These are phyloP conservation scores for Zancudomyces culisetae DNA, from an alignment of 371 early-diverging fungal species.

Conservation along the genomic window DNA sequence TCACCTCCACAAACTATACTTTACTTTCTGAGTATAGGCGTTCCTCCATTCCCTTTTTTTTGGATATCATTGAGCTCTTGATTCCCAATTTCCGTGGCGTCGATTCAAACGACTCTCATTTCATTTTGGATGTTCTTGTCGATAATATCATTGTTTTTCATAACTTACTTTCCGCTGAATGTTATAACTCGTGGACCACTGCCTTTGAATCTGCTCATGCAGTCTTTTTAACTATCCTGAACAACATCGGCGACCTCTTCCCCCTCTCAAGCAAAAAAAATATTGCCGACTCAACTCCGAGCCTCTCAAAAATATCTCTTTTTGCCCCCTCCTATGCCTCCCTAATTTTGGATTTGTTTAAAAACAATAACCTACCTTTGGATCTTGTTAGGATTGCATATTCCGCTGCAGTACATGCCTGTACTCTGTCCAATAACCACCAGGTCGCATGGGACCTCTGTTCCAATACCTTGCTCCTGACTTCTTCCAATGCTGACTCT, in stretches of 20 bases:
- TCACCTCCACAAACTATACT: no score
- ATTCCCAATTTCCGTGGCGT: neutral
- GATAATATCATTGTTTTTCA: neutral
- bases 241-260: no score
- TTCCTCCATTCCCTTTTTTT: neutral
- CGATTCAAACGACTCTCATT: no score
- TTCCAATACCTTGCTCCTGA: neutral
- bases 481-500: neutral
- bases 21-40: neutral
- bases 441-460: neutral
- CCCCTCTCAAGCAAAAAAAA: no score
- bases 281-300: no score
- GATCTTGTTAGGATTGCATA: neutral
- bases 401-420: neutral
- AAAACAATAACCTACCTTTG: neutral
- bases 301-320: no score
- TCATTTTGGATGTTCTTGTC: no score
- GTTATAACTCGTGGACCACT: neutral
- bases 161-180: neutral
- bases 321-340: no score
- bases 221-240: neutral
- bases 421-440: neutral
- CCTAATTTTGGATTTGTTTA: no score
- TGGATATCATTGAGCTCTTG: neutral
- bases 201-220: neutral